phyloP scores from a whole-genome alignment of 2,329 filamentous ascomycete species.

The Teratosphaeria epicoccoides region DNA sequence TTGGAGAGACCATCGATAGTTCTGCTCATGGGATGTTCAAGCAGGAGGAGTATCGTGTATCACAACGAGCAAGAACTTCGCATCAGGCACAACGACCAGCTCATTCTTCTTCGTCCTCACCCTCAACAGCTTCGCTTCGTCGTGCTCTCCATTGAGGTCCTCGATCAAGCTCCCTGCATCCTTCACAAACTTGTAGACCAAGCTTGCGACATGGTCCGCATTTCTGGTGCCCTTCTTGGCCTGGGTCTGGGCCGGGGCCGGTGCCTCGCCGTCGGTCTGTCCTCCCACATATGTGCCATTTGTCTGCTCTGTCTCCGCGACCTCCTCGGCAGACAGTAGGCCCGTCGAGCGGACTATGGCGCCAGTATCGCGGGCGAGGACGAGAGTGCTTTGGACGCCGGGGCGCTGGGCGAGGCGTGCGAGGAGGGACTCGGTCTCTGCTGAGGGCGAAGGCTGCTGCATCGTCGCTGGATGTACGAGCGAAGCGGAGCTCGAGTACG shows the following conservation, averaged over 20 bases:
- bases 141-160: conserved; percentile 64
- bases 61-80: conserved; percentile 67
- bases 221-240: conserved; percentile 32
- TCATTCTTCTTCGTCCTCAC: conserved; percentile 78
- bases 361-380: conserved; percentile 61
- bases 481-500: not conserved
- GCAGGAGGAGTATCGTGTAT: conserved; percentile 71
- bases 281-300: conserved; percentile 8
- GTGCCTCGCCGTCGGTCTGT: conserved; percentile 6
- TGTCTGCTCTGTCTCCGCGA: conserved; percentile 34
- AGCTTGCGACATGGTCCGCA: conserved; percentile 60
- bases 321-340: conserved; percentile 50
- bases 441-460: conserved; percentile 27
- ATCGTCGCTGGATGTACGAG: conserved; percentile 7
- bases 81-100: conserved; percentile 69
- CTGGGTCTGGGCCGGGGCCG: conserved; percentile 14
- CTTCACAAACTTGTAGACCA: conserved; percentile 68
- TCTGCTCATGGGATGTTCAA: conserved; percentile 24
- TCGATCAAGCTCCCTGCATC: conserved; percentile 59
- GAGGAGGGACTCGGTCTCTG: conserved; percentile 55
- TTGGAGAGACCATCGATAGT: not conserved
- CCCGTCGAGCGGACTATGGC: conserved; percentile 67
- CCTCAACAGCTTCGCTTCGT: conserved; percentile 65
- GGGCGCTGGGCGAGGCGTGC: conserved; percentile 64
- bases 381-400: conserved; percentile 66